Evolutionary conservation across 495 filamentous ascomycete genomes (phyloP).

Genomic region (Geopyxis carbonaria): DNA sequence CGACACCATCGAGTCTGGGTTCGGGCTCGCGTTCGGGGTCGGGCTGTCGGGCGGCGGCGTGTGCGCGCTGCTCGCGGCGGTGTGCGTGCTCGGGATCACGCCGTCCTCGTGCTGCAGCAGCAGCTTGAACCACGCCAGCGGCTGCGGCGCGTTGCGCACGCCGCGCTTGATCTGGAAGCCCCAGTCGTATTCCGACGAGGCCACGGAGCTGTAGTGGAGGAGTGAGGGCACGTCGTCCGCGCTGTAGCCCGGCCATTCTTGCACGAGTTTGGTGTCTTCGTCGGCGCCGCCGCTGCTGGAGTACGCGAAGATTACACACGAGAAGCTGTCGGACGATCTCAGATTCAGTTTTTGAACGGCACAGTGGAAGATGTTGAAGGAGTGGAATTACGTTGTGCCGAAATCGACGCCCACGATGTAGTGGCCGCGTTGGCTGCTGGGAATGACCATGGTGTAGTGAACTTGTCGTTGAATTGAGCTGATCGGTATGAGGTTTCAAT

Average conservation of each 20-base stretch:
- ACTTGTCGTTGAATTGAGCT: too few relatives aligned
- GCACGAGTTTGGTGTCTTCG: constrained; percentile 45
- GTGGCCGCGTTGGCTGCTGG: too few relatives aligned
- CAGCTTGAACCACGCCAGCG: constrained; percentile 7
- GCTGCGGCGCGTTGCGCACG: constrained; percentile 11
- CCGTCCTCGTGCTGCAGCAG: constrained; percentile 26
- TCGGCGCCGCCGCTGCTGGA: neutral
- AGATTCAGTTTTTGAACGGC: neutral
- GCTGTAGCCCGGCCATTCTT: constrained; percentile 60
- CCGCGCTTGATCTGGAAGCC: constrained; percentile 38
- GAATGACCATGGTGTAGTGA: too few relatives aligned
- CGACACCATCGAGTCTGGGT: too few relatives aligned
- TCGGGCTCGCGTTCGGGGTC: neutral
- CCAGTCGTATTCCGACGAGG: constrained; percentile 37
- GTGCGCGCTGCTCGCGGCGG: too few relatives aligned
- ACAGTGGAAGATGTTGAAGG: neutral
- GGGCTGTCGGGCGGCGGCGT: too few relatives aligned
- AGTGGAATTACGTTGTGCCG: constrained; percentile 3
- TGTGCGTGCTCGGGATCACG: too few relatives aligned
- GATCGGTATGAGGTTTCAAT: too few relatives aligned
- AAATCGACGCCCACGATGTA: constrained; percentile 4
- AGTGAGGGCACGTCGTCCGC: constrained; percentile 45
- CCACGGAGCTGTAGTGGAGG: constrained; percentile 36
- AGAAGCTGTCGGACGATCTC: neutral
- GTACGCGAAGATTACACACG: constrained; percentile 2